These are phyloP conservation scores for Aspergillus coremiiformis DNA, from an alignment of 495 filamentous ascomycete species.

Conservation along the genomic window DNA sequence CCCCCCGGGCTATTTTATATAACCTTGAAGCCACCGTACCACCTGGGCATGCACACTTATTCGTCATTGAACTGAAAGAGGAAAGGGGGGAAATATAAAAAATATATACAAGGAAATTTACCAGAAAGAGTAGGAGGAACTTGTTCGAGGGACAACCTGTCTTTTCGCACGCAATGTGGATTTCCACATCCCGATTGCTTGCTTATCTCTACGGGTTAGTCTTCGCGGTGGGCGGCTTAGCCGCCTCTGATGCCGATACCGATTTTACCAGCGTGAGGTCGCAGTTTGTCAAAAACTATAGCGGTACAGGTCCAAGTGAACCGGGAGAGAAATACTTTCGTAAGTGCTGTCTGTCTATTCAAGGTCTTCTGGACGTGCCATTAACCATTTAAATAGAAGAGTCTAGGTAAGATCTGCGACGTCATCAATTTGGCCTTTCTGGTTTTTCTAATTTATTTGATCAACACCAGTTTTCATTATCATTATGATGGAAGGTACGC, in stretches of 20 bases:
- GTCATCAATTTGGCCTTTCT: not conserved
- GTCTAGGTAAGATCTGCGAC: slow-evolving; percentile 40
- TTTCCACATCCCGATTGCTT: slow-evolving; percentile 8
- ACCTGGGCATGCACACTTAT: not conserved
- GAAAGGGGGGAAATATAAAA: not conserved
- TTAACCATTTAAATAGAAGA: slow-evolving; percentile 40
- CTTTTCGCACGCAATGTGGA: slow-evolving; percentile 8
- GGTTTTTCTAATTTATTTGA: slow-evolving; percentile 6
- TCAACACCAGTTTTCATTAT: slow-evolving; percentile 44
- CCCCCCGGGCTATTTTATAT: not conserved
- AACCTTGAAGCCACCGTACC: not conserved
- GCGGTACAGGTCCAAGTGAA: slow-evolving; percentile 34
- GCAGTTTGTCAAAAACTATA: slow-evolving; percentile 40
- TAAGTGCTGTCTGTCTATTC: slow-evolving; percentile 28
- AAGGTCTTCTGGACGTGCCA: slow-evolving; percentile 2
- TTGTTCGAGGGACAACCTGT: not conserved
- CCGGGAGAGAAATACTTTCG: slow-evolving; percentile 53
- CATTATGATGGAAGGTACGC: slow-evolving; percentile 56
- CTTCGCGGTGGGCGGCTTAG: slow-evolving; percentile 5
- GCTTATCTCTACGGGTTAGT: slow-evolving; percentile 17
- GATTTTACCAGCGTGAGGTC: slow-evolving; percentile 40
- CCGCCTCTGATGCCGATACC: slow-evolving; percentile 15
- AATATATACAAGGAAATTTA: not conserved
- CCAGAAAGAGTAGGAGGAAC: not conserved
- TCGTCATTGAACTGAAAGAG: not conserved